Conservation (phyloP, 1,139 yeast genomes). For the Saccharomyces hybrid region DNA sequence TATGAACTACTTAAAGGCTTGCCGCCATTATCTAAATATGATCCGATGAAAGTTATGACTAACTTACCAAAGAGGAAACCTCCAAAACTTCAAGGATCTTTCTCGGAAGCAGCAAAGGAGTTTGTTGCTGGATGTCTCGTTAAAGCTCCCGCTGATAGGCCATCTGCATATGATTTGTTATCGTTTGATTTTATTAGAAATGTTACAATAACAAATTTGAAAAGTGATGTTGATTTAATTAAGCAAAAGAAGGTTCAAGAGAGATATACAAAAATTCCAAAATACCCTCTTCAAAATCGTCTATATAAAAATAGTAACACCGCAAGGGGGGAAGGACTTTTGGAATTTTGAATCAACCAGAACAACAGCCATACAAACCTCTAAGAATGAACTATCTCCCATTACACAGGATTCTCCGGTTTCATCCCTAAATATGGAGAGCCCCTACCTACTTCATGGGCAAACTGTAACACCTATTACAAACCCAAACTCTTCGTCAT, state of each 20-base stretch:
- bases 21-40: slow-evolving; percentile 63
- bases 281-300: slow-evolving; percentile 25
- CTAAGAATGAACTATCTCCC: not conserved
- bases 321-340: slow-evolving; percentile 3
- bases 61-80: slow-evolving; percentile 64
- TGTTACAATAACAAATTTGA: slow-evolving; percentile 13
- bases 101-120: slow-evolving; percentile 46
- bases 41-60: slow-evolving; percentile 68
- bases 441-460: slow-evolving; percentile 9
- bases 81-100: slow-evolving; percentile 45
- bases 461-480: slow-evolving; percentile 24
- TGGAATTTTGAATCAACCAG: slow-evolving; percentile 22
- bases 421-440: slow-evolving; percentile 11
- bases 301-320: slow-evolving; percentile 20
- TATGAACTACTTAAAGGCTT: slow-evolving; percentile 66
- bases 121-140: slow-evolving; percentile 54
- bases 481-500: slow-evolving; percentile 13
- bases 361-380: not conserved
- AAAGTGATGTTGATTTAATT: slow-evolving; percentile 29
- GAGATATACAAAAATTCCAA: slow-evolving; percentile 26
- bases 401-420: slow-evolving; percentile 8
- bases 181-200: slow-evolving; percentile 41
- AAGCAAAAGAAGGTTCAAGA: slow-evolving; percentile 20
- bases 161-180: slow-evolving; percentile 40
- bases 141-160: slow-evolving; percentile 50